Percentiles rank a stretch among this genome's conserved stretches.
These are phyloP conservation scores for Verticillium zaregamsianum DNA, from an alignment of 2,329 filamentous ascomycete genomes.

Conservation along the genomic window DNA sequence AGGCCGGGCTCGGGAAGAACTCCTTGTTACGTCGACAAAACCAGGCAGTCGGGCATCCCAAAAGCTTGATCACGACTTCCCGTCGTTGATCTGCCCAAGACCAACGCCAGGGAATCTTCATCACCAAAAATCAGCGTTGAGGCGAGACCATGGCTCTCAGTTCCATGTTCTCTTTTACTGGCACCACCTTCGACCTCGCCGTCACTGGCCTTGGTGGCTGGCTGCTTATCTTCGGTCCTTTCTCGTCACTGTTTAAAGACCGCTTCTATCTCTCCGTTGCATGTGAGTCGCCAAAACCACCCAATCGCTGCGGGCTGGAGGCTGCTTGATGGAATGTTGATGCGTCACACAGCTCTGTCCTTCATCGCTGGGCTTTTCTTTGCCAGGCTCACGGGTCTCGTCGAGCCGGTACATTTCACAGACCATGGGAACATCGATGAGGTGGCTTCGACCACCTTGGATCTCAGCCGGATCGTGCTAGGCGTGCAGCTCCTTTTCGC, in stretches of 20 bases:
- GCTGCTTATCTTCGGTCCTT: slow-evolving; percentile 83
- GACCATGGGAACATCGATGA: slow-evolving; percentile 57
- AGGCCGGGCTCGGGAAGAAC: neutral
- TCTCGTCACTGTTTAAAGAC: slow-evolving; percentile 87
- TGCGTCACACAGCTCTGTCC: slow-evolving; percentile 1
- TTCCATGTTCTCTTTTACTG: neutral
- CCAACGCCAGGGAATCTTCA: neutral
- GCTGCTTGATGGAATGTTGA: neutral
- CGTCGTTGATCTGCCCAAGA: too few species aligned
- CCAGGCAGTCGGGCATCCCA: neutral
- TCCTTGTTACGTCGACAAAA: neutral
- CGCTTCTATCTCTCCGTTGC: slow-evolving; percentile 89
- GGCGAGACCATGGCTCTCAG: neutral
- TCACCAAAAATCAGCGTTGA: neutral
- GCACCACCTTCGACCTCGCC: slow-evolving; percentile 69
- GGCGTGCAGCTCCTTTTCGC: slow-evolving; percentile 88
- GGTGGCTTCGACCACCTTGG: slow-evolving; percentile 70
- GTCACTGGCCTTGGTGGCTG: slow-evolving; percentile 80
- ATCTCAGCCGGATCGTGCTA: slow-evolving; percentile 81
- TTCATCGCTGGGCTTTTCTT: slow-evolving; percentile 55
- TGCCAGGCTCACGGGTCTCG: slow-evolving; percentile 71
- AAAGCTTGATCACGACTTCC: too few species aligned
- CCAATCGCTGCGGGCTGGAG: neutral
- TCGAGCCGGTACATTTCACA: slow-evolving; percentile 74
- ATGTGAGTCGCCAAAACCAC: slow-evolving; percentile 47